Evolutionary conservation across 495 filamentous ascomycete genomes (phyloP), one percentile per base, ranked within the genome.

Genomic region (Tetracladium marchalianum): DNA sequence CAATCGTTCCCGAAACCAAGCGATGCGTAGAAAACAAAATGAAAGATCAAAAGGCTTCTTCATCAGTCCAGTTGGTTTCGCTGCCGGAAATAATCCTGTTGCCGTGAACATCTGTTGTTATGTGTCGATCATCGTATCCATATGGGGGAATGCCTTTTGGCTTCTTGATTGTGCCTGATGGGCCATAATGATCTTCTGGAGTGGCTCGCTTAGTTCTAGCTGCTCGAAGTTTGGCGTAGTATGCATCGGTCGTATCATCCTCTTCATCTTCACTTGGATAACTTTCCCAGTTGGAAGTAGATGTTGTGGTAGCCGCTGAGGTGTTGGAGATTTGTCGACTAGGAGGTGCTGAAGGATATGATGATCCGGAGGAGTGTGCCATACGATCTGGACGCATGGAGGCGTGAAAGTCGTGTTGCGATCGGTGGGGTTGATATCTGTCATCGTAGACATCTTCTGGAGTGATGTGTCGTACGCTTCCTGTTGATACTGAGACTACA

Each of bases 231-330:
- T 83, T 87, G 48, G 84, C 81, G 56, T 84, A 88, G 61, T 90
- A 89, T 7, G 77, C 70, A 45, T 89, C 84, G 13, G 76, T 80
- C 1, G 76, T 74, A 60, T 90, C 87, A 31, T 63, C 64, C 52
- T 92, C 87, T 44, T 82, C 87, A 3, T 78, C 82, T 35, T 72
- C 77, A 60, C 87, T 82, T 52, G 87, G 84, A 50, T 88, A 95
- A 17, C 87, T 93, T 67, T 96, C 88, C 89, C 89, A 96, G 62
- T 96, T 96, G 0, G 85, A 90, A 2, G 87, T 86, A 10, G 84
- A 83, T 3, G 66, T 70, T 0, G 83, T 86, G 50, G 73, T 76
- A 24, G 68, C 60, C 12, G 74, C 74, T 2, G 80, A 84, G 8
- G 80, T 77, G 48, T 77, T 80, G 4, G 85, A 88, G n/a, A 81